A percentile compares a stretch with the other conserved stretches of the same genome.
phyloP scores from a whole-genome alignment of 2,329 filamentous ascomycete species.

The Aurifilum marmelostoma region DNA sequence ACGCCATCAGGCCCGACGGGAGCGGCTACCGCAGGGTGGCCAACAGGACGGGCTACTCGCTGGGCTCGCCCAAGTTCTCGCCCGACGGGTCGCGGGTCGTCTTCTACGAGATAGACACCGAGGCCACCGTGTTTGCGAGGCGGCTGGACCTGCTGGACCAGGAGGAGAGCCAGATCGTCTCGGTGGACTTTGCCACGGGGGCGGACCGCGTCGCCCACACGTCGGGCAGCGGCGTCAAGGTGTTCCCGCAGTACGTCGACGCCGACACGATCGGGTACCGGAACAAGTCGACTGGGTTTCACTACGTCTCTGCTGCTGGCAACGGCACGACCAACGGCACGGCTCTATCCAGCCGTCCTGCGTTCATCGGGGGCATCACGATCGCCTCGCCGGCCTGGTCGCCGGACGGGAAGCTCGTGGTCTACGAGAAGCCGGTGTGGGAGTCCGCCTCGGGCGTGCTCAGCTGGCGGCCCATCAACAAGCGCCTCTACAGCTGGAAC shows the following conservation, averaged over 20 bases:
- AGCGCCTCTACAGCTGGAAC: conserved; percentile 44
- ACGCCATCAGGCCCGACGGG: conserved; percentile 43
- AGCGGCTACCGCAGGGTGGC: conserved; percentile 41
- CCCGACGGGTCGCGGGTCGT: conserved; percentile 41
- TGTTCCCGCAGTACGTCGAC: conserved; percentile 33
- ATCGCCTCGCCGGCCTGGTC: conserved; percentile 37
- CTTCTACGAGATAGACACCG: conserved; percentile 45
- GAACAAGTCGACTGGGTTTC: conserved; percentile 37
- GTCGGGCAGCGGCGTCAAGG: conserved; percentile 36
- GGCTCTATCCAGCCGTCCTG: conserved; percentile 16
- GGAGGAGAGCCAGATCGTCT: conserved; percentile 38
- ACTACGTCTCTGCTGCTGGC: conserved; percentile 34
- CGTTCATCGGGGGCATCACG: background rate
- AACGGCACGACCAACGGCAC: conserved; percentile 13
- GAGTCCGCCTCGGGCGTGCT: background rate
- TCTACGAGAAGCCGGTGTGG: conserved; percentile 35
- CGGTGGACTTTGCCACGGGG: conserved; percentile 45
- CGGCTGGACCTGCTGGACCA: conserved; percentile 31
- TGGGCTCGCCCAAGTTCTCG: conserved; percentile 45
- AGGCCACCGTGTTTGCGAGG: conserved; percentile 44
- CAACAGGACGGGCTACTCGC: conserved; percentile 39
- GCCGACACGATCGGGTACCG: conserved; percentile 34
- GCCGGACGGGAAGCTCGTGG: conserved; percentile 35
- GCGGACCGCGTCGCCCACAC: conserved; percentile 38
- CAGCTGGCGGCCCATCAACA: conserved; percentile 38